Base-by-base conservation (phyloP, 2,329 filamentous ascomycete genomes). In the Colletotrichum sp. region DNA sequence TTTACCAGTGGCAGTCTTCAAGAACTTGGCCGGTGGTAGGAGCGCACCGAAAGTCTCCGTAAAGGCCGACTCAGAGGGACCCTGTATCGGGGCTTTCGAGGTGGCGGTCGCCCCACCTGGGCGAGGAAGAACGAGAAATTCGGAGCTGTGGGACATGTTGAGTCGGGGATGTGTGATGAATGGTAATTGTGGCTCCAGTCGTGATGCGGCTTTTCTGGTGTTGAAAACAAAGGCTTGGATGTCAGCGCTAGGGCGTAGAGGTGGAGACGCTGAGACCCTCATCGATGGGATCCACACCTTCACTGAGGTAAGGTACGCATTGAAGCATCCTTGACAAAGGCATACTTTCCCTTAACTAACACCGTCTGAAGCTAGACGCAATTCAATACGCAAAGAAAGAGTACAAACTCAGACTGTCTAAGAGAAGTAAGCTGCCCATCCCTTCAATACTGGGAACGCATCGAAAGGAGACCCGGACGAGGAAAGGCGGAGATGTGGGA, bases 61-160 rank as follows among this genome's bases (percentile, higher is more conserved):
- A 65, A 88, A 87, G 2, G 76, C 70, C n/a, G 66, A 67, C 70
- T 88, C 85, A 0, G 82, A 34, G 2, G 87, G 84, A 1, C 79
- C 86, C 24, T 80, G 21, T 12, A 88, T 83, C 7, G 83, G 71
- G 2, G 24, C 2, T 24, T 30, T 38, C 21, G 73, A 28, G 32
- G 67, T 15, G 65, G 32, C 24, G 8, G 24, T 7, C 12, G 10
- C 36, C 13, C 24, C 32, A 8, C 43, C 66, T 2, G 71, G 71
- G 16, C 71, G 66, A 1, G 71, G 71, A 2, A 70, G 56, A 15
- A 73, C 58, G 24, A 73, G 34, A 3, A 43, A 8, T 36, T 43
- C n/a, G 2, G 52, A 38, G 4, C 30, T 21, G 21, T 26, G 8
- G 15, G 66, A 43, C 66, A 69, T 69, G 10, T 13, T 52, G 43